Evolutionary conservation across 345 rosid genomes (phyloP).

Genomic region (Pistacia integerrima): DNA sequence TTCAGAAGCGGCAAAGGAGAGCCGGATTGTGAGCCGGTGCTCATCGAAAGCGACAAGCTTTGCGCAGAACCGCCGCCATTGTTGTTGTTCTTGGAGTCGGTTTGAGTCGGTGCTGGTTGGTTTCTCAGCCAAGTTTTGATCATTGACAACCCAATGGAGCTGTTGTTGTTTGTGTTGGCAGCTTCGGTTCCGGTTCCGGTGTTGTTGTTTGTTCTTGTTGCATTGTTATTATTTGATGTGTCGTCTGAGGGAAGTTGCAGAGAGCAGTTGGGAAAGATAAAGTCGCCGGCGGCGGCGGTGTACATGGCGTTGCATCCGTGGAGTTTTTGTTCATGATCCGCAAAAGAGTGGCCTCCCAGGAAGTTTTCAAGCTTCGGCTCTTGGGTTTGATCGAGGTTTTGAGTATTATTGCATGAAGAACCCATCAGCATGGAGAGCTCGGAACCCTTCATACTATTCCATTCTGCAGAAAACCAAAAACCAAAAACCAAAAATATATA

Average conservation of each 20-base stretch:
- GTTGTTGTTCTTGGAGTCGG: conserved; percentile 25
- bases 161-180: conserved; percentile 11
- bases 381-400: conserved; percentile 23
- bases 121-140: conserved; percentile 80
- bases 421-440: conserved; percentile 27
- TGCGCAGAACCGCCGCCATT: conserved; percentile 35
- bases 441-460: conserved; percentile 59
- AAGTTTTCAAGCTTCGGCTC: conserved; percentile 84
- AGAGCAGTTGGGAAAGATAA: conserved; percentile 40
- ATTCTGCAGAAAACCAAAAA: conserved; percentile 40
- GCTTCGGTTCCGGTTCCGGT: conserved; percentile 15
- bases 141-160: conserved; percentile 71
- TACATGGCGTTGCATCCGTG: conserved; percentile 37
- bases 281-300: conserved; percentile 22
- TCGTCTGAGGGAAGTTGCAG: conserved; percentile 34
- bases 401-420: conserved; percentile 38
- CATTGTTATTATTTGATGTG: not conserved
- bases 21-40: conserved; percentile 51
- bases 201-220: conserved; percentile 13
- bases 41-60: conserved; percentile 67
- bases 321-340: conserved; percentile 39
- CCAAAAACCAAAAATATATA: not conserved
- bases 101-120: conserved; percentile 46
- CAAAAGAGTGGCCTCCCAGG: conserved; percentile 56
- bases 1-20: conserved; percentile 34